phyloP scores from a whole-genome alignment of 164 flowering plant genomes.

The Magnolia changhungtana region DNA sequence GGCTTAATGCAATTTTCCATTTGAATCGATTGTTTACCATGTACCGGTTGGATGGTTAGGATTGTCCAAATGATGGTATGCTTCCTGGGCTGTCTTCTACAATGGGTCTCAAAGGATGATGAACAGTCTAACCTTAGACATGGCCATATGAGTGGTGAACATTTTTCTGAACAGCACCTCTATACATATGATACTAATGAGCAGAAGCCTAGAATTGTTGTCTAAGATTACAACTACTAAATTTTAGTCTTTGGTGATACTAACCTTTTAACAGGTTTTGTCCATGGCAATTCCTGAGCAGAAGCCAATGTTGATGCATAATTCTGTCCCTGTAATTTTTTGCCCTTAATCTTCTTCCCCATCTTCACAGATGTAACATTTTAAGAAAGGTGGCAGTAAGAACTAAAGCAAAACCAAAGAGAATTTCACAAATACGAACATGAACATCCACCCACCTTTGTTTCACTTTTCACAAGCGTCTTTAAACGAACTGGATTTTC shows the following conservation, averaged over 20 bases:
- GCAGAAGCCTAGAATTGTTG: too few relatives aligned
- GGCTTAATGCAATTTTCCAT: too few relatives aligned
- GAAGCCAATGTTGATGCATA: slow-evolving; percentile 23
- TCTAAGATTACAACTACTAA: not conserved
- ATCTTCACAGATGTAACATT: slow-evolving; percentile 22
- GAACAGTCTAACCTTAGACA: not conserved
- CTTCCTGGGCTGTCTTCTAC: not conserved
- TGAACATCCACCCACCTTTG: slow-evolving; percentile 29
- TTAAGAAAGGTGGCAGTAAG: not conserved
- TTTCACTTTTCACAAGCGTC: slow-evolving; percentile 30
- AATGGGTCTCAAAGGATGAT: not conserved
- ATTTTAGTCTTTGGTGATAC: not conserved
- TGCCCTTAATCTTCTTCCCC: slow-evolving; percentile 25
- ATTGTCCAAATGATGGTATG: not conserved
- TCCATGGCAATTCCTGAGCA: not conserved
- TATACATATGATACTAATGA: too few relatives aligned
- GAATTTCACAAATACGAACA: slow-evolving; percentile 1
- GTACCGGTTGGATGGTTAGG: not conserved
- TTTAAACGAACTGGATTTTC: slow-evolving; percentile 20
- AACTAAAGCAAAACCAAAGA: slow-evolving; percentile 4
- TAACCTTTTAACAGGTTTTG: not conserved
- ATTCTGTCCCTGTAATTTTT: slow-evolving; percentile 24
- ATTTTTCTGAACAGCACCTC: too few relatives aligned
- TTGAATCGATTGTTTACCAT: too few relatives aligned
- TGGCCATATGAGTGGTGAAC: too few relatives aligned